Conservation (phyloP, 768 basidiomycete species). For the Lactarius quietus region DNA sequence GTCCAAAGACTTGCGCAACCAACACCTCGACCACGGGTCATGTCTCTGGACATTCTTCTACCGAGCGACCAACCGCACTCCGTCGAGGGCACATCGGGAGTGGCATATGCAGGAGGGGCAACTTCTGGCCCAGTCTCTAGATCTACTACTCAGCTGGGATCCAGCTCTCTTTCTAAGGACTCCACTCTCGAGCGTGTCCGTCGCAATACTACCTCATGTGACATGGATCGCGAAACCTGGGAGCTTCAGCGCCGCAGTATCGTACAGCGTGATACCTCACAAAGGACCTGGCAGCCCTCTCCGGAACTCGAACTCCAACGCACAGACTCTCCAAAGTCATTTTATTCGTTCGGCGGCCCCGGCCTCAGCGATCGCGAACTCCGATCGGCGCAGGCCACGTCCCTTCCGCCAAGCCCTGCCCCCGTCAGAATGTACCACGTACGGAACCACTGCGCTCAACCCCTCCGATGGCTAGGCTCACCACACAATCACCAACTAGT, state of each 20-base stretch:
- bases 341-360: slow-evolving; percentile 19
- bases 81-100: slow-evolving; percentile 19
- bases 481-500: slow-evolving; percentile 21
- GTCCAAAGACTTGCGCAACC: slow-evolving; percentile 21
- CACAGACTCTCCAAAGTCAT: slow-evolving; percentile 20
- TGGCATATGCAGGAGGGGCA: slow-evolving; percentile 24
- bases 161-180: slow-evolving; percentile 21
- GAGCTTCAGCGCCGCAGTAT: slow-evolving; percentile 24
- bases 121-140: slow-evolving; percentile 21
- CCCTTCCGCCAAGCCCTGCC: slow-evolving; percentile 20
- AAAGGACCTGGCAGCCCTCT: slow-evolving; percentile 14
- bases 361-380: slow-evolving; percentile 22
- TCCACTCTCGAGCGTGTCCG: slow-evolving; percentile 22
- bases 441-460: slow-evolving; percentile 20
- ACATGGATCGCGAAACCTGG: slow-evolving; percentile 18
- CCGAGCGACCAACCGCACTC: slow-evolving; percentile 19
- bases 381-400: slow-evolving; percentile 14
- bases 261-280: slow-evolving; percentile 17
- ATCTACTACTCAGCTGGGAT: slow-evolving; percentile 14
- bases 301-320: slow-evolving; percentile 17
- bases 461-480: slow-evolving; percentile 7
- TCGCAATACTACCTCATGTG: slow-evolving; percentile 17
- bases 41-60: slow-evolving; percentile 14
- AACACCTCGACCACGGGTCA: slow-evolving; percentile 17
- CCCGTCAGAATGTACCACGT: slow-evolving; percentile 17